These are phyloP conservation scores for Fragosphaeria purpurea DNA, from an alignment of 2,329 filamentous ascomycete genomes.

Conservation along the genomic window DNA sequence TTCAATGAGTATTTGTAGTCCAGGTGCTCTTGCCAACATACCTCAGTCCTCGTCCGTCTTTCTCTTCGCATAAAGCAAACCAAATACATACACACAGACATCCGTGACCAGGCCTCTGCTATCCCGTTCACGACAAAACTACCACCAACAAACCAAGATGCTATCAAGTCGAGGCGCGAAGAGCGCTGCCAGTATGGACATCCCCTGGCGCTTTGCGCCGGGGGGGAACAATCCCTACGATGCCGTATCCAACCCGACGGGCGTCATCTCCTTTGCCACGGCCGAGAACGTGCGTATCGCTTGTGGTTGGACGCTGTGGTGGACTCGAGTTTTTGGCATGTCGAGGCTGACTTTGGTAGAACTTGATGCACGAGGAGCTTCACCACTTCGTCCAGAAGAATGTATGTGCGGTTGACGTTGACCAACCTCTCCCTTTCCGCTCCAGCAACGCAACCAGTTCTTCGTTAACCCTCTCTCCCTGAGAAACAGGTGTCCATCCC, in stretches of 20 bases:
- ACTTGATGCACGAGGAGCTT: slow-evolving; percentile 30
- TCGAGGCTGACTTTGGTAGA: slow-evolving; percentile 14
- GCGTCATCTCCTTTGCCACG: slow-evolving; percentile 37
- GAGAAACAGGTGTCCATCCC: slow-evolving; percentile 17
- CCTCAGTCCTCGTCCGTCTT: no score
- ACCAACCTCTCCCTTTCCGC: slow-evolving; percentile 18
- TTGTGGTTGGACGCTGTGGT: no score
- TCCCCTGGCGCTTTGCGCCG: slow-evolving; percentile 25
- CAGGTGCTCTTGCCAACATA: no score
- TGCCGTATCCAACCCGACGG: slow-evolving; percentile 25
- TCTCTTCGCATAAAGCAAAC: no score
- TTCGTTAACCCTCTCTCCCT: no score
- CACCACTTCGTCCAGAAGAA: slow-evolving; percentile 20
- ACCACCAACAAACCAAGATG: background rate
- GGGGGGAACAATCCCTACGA: slow-evolving; percentile 23
- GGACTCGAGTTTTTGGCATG: no score
- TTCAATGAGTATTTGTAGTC: no score
- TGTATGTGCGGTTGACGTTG: slow-evolving; percentile 16
- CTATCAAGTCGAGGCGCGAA: background rate
- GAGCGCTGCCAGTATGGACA: slow-evolving; percentile 9
- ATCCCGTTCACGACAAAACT: no score
- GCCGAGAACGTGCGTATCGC: slow-evolving; percentile 33
- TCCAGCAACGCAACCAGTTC: no score
- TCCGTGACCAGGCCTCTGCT: no score
- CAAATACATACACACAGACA: no score